Percentiles rank a stretch among this genome's conserved stretches.
Evolutionary conservation across 1,284 basidiomycete genomes (phyloP).

Genomic region (Polyporus tsugae): DNA sequence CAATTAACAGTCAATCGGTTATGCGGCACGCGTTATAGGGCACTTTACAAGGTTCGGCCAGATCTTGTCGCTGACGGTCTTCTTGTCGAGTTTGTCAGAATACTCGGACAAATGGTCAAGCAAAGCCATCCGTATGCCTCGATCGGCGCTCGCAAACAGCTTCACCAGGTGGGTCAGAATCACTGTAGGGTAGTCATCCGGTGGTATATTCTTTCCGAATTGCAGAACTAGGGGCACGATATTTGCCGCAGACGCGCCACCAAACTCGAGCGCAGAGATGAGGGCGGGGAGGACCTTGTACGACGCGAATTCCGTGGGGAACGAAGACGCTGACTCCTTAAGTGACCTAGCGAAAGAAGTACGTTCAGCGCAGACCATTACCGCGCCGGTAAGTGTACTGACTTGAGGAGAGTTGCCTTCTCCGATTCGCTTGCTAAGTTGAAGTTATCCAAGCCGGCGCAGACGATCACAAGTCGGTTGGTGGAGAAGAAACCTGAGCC

Average conservation of each 20-base stretch:
- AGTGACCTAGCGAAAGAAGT: slow-evolving; percentile 59
- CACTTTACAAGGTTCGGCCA: slow-evolving; percentile 88
- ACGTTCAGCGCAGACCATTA: background rate
- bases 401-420: slow-evolving; percentile 79
- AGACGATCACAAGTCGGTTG: slow-evolving; percentile 89
- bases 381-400: background rate
- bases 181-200: slow-evolving; percentile 74
- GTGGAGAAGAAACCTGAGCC: slow-evolving; percentile 82
- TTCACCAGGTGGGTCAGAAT: slow-evolving; percentile 85
- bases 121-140: slow-evolving; percentile 93
- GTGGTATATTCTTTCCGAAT: slow-evolving; percentile 77
- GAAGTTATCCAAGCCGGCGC: slow-evolving; percentile 89
- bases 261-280: slow-evolving; percentile 84
- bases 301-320: slow-evolving; percentile 90
- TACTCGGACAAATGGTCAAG: slow-evolving; percentile 89
- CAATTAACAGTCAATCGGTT: background rate
- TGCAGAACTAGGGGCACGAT: slow-evolving; percentile 87
- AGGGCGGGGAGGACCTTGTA: slow-evolving; percentile 91
- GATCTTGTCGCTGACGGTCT: slow-evolving; percentile 85
- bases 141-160: slow-evolving; percentile 88
- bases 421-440: slow-evolving; percentile 86
- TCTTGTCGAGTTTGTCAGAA: slow-evolving; percentile 87
- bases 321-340: slow-evolving; percentile 80
- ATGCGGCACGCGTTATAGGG: background rate
- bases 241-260: slow-evolving; percentile 75